phyloP scores from a whole-genome alignment of 495 filamentous ascomycete species.

The Hyaloscypha bicolor region DNA sequence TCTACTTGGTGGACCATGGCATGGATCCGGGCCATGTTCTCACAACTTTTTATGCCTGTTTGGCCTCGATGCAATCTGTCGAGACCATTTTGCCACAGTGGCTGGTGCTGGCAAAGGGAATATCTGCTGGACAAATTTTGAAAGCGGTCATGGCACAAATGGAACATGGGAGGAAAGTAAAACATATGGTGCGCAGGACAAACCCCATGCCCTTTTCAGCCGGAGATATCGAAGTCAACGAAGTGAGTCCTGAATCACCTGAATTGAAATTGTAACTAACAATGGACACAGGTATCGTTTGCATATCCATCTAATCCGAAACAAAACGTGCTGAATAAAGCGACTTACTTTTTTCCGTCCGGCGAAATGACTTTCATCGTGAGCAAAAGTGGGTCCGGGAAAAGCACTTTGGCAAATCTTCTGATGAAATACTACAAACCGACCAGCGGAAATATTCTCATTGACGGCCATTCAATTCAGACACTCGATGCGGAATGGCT shows the following conservation, averaged over 20 bases:
- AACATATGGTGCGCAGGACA: slow-evolving; percentile 10
- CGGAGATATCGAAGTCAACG: slow-evolving; percentile 69
- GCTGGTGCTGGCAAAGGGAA: no score
- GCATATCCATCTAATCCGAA: slow-evolving; percentile 76
- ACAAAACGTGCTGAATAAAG: slow-evolving; percentile 59
- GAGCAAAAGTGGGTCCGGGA: slow-evolving; percentile 88
- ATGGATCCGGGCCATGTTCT: no score
- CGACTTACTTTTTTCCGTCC: slow-evolving; percentile 68
- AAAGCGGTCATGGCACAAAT: no score
- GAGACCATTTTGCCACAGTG: no score
- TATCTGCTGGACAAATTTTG: no score
- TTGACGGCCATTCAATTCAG: slow-evolving; percentile 69
- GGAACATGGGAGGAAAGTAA: slow-evolving; percentile 26
- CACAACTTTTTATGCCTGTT: no score
- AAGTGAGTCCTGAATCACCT: slow-evolving; percentile 53
- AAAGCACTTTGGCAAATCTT: slow-evolving; percentile 85
- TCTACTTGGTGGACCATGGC: slow-evolving; percentile 47
- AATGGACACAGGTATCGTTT: slow-evolving; percentile 68
- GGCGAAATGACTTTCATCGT: slow-evolving; percentile 81
- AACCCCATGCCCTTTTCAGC: slow-evolving; percentile 45
- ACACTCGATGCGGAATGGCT: slow-evolving; percentile 72
- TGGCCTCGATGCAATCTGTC: no score
- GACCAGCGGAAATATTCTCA: slow-evolving; percentile 60
- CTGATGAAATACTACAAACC: slow-evolving; percentile 77
- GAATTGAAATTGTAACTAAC: background rate